A percentile compares a stretch with the other conserved stretches of the same genome.
These are phyloP conservation scores for Malbranchea cinnamomea DNA, from an alignment of 2,329 filamentous ascomycete species.

Conservation along the genomic window DNA sequence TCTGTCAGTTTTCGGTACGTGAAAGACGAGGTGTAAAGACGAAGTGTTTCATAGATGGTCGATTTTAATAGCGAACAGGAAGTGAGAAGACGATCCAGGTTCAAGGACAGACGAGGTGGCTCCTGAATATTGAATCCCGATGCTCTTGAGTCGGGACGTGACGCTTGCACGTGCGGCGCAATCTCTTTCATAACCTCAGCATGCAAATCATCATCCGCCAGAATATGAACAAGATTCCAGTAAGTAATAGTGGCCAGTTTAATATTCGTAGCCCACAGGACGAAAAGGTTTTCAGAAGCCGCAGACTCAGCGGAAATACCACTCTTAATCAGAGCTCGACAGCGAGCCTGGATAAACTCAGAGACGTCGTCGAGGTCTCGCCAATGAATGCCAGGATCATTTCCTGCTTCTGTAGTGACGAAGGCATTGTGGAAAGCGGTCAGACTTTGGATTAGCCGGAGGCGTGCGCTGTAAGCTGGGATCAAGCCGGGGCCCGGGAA, in stretches of 20 bases:
- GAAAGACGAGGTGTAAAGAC: slow-evolving; percentile 28
- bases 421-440: slow-evolving; percentile 30
- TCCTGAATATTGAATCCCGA: slow-evolving; percentile 30
- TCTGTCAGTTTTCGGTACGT: slow-evolving; percentile 27
- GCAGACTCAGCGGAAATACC: slow-evolving; percentile 24
- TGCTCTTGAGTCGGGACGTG: slow-evolving; percentile 20
- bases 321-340: slow-evolving; percentile 24
- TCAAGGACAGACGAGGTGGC: slow-evolving; percentile 27
- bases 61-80: slow-evolving; percentile 34
- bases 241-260: slow-evolving; percentile 39
- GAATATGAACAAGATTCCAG: slow-evolving; percentile 36
- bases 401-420: slow-evolving; percentile 26
- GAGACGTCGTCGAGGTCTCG: slow-evolving; percentile 36
- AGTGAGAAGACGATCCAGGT: slow-evolving; percentile 25
- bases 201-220: slow-evolving; percentile 26
- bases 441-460: slow-evolving; percentile 26
- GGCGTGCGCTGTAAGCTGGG: slow-evolving; percentile 33
- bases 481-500: slow-evolving; percentile 37
- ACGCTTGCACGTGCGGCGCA: slow-evolving; percentile 25
- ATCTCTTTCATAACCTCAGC: slow-evolving; percentile 32
- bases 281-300: slow-evolving; percentile 29
- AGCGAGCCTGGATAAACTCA: slow-evolving; percentile 28
- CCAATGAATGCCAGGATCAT: slow-evolving; percentile 29
- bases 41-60: slow-evolving; percentile 32
- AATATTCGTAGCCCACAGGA: slow-evolving; percentile 41